A percentile compares a stretch with the other conserved stretches of the same genome.
These are phyloP conservation scores for Apiospora malaysiana DNA, from an alignment of 2,329 filamentous ascomycete genomes.

Conservation along the genomic window DNA sequence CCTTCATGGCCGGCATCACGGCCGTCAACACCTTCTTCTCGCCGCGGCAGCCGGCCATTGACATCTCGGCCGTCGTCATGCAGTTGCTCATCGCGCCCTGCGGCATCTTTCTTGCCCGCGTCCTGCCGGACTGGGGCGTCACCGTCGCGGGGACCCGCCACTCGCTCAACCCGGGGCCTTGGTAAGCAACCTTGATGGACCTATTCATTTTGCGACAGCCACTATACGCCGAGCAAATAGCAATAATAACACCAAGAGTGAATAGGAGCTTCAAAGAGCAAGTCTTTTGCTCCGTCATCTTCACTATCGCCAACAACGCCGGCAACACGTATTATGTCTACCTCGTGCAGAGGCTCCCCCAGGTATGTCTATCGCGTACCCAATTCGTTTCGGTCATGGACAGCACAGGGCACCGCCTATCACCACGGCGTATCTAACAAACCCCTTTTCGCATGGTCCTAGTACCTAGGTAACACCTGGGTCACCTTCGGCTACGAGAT, in stretches of 20 bases:
- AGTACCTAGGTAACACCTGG: constrained; percentile 57
- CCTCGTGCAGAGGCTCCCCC: background rate
- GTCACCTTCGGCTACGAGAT: constrained; percentile 58
- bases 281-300: constrained; percentile 63
- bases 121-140: constrained; percentile 57
- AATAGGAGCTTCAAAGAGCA: constrained; percentile 61
- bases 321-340: constrained; percentile 36
- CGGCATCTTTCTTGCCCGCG: constrained; percentile 56
- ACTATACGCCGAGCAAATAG: too few species aligned
- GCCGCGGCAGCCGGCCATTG: constrained; percentile 60
- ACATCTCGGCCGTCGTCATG: constrained; percentile 59
- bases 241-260: too few species aligned
- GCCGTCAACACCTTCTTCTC: constrained; percentile 64
- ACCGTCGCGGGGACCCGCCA: constrained; percentile 46
- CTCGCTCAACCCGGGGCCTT: constrained; percentile 43
- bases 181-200: constrained; percentile 32
- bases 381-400: too few species aligned
- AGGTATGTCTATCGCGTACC: background rate
- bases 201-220: too few species aligned
- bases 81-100: constrained; percentile 62
- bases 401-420: too few species aligned
- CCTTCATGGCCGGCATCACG: constrained; percentile 54
- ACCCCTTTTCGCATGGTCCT: constrained; percentile 16
- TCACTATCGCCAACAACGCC: constrained; percentile 55
- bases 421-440: too few species aligned